Evolutionary conservation across 169 alveolate species (phyloP).

Genomic region (Cryptosporidium canis): DNA sequence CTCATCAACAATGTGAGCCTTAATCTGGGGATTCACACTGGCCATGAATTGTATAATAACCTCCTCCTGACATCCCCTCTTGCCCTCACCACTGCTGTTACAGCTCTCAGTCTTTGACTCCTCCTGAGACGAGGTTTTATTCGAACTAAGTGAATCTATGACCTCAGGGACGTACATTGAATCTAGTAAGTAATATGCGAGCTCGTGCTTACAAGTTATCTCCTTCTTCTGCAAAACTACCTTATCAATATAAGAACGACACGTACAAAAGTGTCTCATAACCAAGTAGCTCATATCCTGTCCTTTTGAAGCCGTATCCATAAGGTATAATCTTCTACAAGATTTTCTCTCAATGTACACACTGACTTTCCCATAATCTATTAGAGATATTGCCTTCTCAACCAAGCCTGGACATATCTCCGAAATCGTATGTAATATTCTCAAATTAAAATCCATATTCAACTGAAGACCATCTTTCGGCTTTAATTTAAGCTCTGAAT

Average conservation of each 20-base stretch:
- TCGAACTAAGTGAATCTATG: neutral
- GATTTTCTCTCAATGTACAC: constrained; percentile 15
- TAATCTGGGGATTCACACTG: neutral
- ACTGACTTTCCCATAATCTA: constrained; percentile 23
- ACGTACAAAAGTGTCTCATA: constrained; percentile 58
- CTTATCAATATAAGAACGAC: constrained; percentile 43
- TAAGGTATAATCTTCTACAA: constrained; percentile 19
- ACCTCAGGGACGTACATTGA: constrained; percentile 38
- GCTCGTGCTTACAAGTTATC: constrained; percentile 67
- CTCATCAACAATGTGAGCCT: neutral
- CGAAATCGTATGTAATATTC: constrained; percentile 11
- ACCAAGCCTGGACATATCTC: constrained; percentile 57
- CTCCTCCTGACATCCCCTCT: neutral
- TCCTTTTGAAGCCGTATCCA: constrained; percentile 14
- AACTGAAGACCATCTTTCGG: neutral
- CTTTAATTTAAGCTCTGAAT: neutral
- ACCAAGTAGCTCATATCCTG: constrained; percentile 34
- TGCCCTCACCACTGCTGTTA: no score
- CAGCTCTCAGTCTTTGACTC: no score
- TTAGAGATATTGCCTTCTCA: constrained; percentile 27
- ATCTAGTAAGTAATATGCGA: constrained; percentile 30
- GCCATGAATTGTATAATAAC: neutral
- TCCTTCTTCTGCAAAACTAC: constrained; percentile 44
- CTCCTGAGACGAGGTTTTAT: no score
- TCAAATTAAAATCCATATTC: neutral